Evolutionary conservation across 306 rosid species (phyloP), one percentile per base, ranked within the genome.

Genomic region (Hippophae tibetana): DNA sequence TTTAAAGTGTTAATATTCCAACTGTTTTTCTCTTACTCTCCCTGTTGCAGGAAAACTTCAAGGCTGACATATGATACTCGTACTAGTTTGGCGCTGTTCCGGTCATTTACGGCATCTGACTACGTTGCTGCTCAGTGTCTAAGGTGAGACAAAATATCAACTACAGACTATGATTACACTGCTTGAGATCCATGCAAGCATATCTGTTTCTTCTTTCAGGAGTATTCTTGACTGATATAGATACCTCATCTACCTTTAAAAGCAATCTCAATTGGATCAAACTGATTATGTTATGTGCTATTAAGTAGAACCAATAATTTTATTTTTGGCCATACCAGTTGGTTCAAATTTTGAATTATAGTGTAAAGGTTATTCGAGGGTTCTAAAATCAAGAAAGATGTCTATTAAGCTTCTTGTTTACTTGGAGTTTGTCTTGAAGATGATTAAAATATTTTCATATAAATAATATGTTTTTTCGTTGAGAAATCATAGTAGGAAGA

Each of bases 91-190:
- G 95, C 90, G 31, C 83, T 90, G 55, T 90, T 90, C 66, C 78
- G 65, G 38, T 83, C 98, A 62, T 90, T 85, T 76, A 70, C 90
- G 12, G 98, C 89, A 47, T 75, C 89, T 38, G 96, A 90, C 65
- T 90, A 87, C 71, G 73, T 90, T 67, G 81, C 94, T 56, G 92
- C 98, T 27, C 98, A 90, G 72, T 60, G 96, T 74, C 57, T 90
- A 52, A 85, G 97, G 97, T 87, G 78, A 75, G 81, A 48, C 56
- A 18, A 53, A 61, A 44, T 47, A 57, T 10, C 51, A 59, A 56
- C 23, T 50, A 2, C n/a, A 46, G 66, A 62, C 48, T 49, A 50
- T 31, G 40, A 48, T 27, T 59, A 10, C 10, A 10, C 13, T 43
- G 7, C 43, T 40, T 6, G 9, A 51, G 12, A 6, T 42, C 25